A percentile compares a stretch with the other conserved stretches of the same genome.
Evolutionary conservation across 2,329 filamentous ascomycete genomes (phyloP).

Genomic region (Apiospora marii): DNA sequence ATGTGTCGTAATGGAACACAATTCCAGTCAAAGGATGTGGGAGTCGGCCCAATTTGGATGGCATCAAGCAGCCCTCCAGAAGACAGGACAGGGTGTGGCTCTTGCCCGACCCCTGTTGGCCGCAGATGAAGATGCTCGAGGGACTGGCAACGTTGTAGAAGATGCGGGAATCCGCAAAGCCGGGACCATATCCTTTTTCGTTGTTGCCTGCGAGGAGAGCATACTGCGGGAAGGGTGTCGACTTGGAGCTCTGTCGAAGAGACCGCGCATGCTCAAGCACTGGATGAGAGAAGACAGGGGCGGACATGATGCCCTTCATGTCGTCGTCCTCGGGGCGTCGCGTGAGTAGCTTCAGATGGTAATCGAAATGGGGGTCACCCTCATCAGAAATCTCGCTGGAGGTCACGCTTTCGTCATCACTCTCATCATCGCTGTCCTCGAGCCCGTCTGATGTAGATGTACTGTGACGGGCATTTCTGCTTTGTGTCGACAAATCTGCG

Average conservation of each 20-base stretch:
- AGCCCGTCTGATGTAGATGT: background rate
- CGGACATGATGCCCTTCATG: slow-evolving; percentile 31
- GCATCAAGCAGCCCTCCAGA: slow-evolving; percentile 64
- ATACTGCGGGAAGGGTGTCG: slow-evolving; percentile 33
- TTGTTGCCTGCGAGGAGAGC: slow-evolving; percentile 33
- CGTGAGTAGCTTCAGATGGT: slow-evolving; percentile 28
- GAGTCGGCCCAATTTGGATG: slow-evolving; percentile 52
- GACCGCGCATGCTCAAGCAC: slow-evolving; percentile 22
- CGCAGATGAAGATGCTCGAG: slow-evolving; percentile 69
- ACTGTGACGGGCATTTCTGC: background rate
- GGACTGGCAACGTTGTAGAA: slow-evolving; percentile 59
- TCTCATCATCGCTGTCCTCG: background rate
- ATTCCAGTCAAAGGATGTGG: slow-evolving; percentile 64
- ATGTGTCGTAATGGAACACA: slow-evolving; percentile 71
- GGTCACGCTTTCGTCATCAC: background rate
- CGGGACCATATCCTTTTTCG: background rate
- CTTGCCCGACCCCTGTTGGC: slow-evolving; percentile 70
- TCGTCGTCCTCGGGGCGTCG: slow-evolving; percentile 25
- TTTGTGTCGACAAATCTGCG: background rate
- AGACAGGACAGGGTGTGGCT: slow-evolving; percentile 66
- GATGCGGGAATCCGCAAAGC: slow-evolving; percentile 42
- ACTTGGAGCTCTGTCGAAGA: background rate
- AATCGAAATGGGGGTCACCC: background rate
- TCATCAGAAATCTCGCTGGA: background rate
- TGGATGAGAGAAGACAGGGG: slow-evolving; percentile 33